Base-by-base conservation (phyloP, 2,329 filamentous ascomycete species). In the Aspergillus sp. region DNA sequence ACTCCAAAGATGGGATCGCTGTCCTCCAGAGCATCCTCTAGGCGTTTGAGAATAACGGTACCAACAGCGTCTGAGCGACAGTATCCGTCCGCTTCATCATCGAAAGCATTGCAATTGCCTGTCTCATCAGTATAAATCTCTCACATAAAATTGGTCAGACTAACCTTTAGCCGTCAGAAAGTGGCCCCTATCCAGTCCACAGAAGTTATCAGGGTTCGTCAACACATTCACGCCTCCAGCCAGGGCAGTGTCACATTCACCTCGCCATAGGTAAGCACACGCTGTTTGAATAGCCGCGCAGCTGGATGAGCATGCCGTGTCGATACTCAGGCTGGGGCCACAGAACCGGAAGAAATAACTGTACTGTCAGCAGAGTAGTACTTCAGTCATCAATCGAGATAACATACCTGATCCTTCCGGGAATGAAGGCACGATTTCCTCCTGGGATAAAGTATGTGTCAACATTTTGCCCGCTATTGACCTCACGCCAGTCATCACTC, bases 131-230 rank as follows among this genome's bases (percentile, higher is more conserved):
- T 13, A 3, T 51, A 0, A 15, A 15, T 5, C 2, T 13, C 23
- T 4, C 13, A 4, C 2, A 23, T 9, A 25, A 5, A 9, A 5
- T 19, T 10, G 9, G 15, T 15, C 7, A 21, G 7, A 30, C 47
- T 4, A 54, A 61, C 59, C 59, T 25, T 45, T 61, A 10, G 55
- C 51, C 30, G 89, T 91, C 66, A 94, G 78, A 77, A 94, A 93
- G 69, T 91, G 89, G 12, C 89, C 91, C 66, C 89, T 87, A 70
- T 87, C 89, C 7, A 94, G 80, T 66, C 89, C 90, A 10, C 89
- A 83, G 77, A 91, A 91, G 79, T 90, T 91, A 73, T 93, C 90
- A 0, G 91, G 89, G 77, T 92, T 92, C 55, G 90, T 92, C 76
- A 92, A 81, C 61, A 92, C 65, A 54, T 91, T 92, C 19, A 91